Percentiles rank a stretch among this genome's conserved stretches.
These are phyloP conservation scores for Lenwebbia sp. DNA, from an alignment of 345 rosid species.

Conservation along the genomic window DNA sequence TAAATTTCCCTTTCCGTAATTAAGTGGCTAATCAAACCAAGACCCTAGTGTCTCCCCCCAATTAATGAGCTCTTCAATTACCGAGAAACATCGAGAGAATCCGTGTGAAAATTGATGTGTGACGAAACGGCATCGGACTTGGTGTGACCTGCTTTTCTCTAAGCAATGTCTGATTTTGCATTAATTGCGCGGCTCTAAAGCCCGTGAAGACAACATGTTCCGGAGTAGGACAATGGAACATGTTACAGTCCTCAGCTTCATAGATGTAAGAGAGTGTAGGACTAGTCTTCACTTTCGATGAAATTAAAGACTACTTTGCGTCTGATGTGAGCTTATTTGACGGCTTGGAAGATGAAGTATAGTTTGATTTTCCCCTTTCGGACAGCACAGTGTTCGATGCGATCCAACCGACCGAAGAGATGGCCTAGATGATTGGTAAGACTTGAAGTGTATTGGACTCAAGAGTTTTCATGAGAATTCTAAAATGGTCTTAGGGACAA, in stretches of 20 bases:
- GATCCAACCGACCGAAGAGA: too few species aligned
- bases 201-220: background rate
- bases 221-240: background rate
- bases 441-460: too few species aligned
- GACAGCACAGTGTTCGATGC: background rate
- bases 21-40: background rate
- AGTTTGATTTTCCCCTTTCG: background rate
- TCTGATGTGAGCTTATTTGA: background rate
- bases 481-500: too few species aligned
- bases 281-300: background rate
- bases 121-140: background rate
- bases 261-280: background rate
- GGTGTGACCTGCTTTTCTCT: background rate
- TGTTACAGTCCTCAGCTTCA: background rate
- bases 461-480: too few species aligned
- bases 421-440: too few species aligned
- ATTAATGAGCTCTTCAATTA: background rate
- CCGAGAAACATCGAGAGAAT: background rate
- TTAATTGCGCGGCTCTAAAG: background rate
- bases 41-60: background rate
- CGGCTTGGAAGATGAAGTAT: background rate
- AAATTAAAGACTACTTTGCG: background rate
- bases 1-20: background rate
- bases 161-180: background rate
- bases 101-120: background rate